phyloP scores from a whole-genome alignment of 306 rosid genomes.

The Trifolium pratense region DNA sequence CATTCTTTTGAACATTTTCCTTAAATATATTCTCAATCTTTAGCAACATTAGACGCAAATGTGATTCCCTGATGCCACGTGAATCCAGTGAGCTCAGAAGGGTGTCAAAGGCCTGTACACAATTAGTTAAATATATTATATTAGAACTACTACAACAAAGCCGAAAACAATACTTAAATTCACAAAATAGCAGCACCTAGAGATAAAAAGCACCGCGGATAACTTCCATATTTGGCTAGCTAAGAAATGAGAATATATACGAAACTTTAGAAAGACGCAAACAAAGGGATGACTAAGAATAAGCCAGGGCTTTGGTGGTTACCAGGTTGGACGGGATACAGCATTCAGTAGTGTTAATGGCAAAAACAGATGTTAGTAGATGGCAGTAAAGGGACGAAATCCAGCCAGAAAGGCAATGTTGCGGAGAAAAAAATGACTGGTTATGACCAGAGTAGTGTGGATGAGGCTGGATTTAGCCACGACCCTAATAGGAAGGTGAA shows the following conservation, averaged over 20 bases:
- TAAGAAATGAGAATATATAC: neutral
- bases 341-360: neutral
- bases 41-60: slow-evolving; percentile 87
- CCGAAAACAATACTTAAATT: slow-evolving; percentile 13
- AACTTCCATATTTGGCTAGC: neutral
- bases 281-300: neutral
- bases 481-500: slow-evolving; percentile 1
- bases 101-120: slow-evolving; percentile 76
- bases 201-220: neutral
- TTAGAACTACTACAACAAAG: slow-evolving; percentile 18
- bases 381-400: neutral
- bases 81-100: slow-evolving; percentile 77
- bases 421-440: neutral
- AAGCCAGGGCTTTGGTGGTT: neutral
- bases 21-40: slow-evolving; percentile 77
- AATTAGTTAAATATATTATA: slow-evolving; percentile 28
- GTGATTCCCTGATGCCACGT: slow-evolving; percentile 95
- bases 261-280: neutral
- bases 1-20: slow-evolving; percentile 69
- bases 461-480: slow-evolving; percentile 1
- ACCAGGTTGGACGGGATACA: neutral
- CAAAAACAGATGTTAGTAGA: neutral
- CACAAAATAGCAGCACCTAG: neutral
- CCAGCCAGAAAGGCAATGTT: neutral
- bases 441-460: slow-evolving; percentile 1